Evolutionary conservation across 2,329 filamentous ascomycete genomes (phyloP).

Genomic region (Orbilia blumenaviensis): DNA sequence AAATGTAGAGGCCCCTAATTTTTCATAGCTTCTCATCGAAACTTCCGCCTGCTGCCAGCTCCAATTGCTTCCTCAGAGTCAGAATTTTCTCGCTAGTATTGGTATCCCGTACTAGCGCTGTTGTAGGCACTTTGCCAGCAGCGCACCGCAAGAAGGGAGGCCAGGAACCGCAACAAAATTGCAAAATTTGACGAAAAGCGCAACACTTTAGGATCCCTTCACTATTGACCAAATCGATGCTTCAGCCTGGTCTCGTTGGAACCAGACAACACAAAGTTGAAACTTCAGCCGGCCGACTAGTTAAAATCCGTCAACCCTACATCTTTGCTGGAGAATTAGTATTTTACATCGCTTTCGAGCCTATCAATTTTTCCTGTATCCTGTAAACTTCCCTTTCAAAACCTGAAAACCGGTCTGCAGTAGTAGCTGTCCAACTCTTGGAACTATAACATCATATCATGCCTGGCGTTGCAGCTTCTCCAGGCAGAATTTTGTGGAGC

Average conservation of each 20-base stretch:
- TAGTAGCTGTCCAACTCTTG: no score
- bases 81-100: neutral
- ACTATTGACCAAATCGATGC: neutral
- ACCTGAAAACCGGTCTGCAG: no score
- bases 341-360: neutral
- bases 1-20: no score
- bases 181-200: neutral
- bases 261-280: no score
- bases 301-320: neutral
- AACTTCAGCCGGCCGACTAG: neutral
- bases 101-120: neutral
- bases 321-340: neutral
- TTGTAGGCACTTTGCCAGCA: neutral
- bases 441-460: conserved; percentile 2
- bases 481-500: conserved; percentile 19
- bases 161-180: conserved; percentile 4
- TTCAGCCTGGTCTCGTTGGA: no score
- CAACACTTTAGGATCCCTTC: neutral
- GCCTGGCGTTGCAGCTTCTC: conserved; percentile 15
- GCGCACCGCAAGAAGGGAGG: neutral
- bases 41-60: no score
- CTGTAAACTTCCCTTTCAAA: no score
- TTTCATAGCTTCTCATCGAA: no score
- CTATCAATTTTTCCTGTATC: neutral
- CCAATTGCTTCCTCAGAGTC: neutral